These are phyloP conservation scores for Globisporangium nunn DNA, from an alignment of 352 stramenopile species.

Conservation along the genomic window DNA sequence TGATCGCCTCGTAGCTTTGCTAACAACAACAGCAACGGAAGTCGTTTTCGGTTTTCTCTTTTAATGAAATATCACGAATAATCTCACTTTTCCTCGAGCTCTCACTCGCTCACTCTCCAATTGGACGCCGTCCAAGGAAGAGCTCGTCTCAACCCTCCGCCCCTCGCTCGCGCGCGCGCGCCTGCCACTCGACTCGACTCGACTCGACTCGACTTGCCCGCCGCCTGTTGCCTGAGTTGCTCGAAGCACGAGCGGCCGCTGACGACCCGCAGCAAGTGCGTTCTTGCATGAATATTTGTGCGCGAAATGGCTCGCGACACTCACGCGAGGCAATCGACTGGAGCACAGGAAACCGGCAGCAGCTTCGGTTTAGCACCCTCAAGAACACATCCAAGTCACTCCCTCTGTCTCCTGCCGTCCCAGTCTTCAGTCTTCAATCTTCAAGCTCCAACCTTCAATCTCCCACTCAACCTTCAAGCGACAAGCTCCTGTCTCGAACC, in stretches of 20 bases:
- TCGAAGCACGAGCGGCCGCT: neutral
- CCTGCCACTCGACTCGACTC: neutral
- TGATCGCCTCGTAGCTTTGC: too few relatives aligned
- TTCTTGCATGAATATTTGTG: neutral
- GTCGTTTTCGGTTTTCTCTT: neutral
- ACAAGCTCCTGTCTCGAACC: too few relatives aligned
- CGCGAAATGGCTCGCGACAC: neutral
- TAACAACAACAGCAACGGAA: too few relatives aligned
- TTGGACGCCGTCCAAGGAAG: constrained; percentile 1
- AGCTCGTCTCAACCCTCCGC: neutral
- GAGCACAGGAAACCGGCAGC: too few relatives aligned
- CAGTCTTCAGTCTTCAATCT: neutral
- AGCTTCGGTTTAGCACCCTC: too few relatives aligned
- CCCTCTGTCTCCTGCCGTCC: neutral
- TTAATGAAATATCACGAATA: neutral
- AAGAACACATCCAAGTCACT: neutral
- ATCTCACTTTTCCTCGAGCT: neutral
- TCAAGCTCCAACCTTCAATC: neutral
- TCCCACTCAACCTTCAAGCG: neutral
- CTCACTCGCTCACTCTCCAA: neutral
- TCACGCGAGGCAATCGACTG: neutral
- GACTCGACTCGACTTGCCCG: too few relatives aligned
- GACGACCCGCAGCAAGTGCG: neutral
- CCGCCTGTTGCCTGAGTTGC: too few relatives aligned
- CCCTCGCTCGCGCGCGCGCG: neutral